Evolutionary conservation across 1,284 basidiomycete species (phyloP).

Genomic region (Ustilago vetiveriae): DNA sequence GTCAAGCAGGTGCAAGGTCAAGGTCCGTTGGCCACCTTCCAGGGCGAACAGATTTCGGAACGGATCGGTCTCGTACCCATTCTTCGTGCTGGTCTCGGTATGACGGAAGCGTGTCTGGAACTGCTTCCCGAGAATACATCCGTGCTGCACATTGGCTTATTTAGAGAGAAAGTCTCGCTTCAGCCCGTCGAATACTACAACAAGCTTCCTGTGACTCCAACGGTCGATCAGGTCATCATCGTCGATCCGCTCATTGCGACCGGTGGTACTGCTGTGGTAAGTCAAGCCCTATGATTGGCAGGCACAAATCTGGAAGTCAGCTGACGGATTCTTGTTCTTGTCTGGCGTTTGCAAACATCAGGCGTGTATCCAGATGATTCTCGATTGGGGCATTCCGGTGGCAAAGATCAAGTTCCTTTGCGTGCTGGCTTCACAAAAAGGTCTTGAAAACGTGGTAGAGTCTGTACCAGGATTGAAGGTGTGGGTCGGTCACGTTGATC

Average conservation of each 20-base stretch:
- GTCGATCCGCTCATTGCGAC: slow-evolving; percentile 91
- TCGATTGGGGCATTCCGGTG: slow-evolving; percentile 65
- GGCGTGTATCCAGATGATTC: slow-evolving; percentile 64
- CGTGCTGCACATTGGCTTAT: slow-evolving; percentile 89
- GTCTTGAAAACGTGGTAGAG: slow-evolving; percentile 75
- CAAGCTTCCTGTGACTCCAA: slow-evolving; percentile 76
- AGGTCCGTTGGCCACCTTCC: slow-evolving; percentile 52
- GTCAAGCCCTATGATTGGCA: neutral
- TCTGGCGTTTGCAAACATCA: neutral
- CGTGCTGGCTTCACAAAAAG: slow-evolving; percentile 80
- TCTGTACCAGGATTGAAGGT: slow-evolving; percentile 85
- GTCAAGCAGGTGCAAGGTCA: slow-evolving; percentile 51
- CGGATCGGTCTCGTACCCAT: slow-evolving; percentile 88
- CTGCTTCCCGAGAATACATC: slow-evolving; percentile 82
- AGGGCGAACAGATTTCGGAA: slow-evolving; percentile 66
- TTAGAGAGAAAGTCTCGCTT: slow-evolving; percentile 85
- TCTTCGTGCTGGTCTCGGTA: slow-evolving; percentile 89
- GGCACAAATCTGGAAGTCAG: neutral
- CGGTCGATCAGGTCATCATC: slow-evolving; percentile 83
- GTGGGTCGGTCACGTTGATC: slow-evolving; percentile 58
- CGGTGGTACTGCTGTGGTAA: slow-evolving; percentile 84
- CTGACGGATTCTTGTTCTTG: neutral
- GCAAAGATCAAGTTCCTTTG: slow-evolving; percentile 81
- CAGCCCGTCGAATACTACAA: slow-evolving; percentile 80
- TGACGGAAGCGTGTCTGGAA: slow-evolving; percentile 83